Evolutionary conservation across 768 basidiomycete species (phyloP), one percentile per base, ranked within the genome.

Genomic region (Termitomyces sp.): DNA sequence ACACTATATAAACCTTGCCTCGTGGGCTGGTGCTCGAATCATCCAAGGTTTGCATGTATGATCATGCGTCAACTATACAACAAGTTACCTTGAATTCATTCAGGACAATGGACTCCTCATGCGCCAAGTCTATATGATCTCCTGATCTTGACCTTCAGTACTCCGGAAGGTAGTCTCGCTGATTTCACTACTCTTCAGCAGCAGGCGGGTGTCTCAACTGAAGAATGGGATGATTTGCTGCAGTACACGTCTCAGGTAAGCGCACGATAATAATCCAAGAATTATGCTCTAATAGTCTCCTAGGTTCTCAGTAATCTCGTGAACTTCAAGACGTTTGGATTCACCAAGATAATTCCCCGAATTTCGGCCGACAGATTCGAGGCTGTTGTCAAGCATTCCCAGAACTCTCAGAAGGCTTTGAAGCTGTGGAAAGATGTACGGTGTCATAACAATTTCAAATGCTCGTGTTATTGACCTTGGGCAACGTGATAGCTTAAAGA

Each of bases 281-380:
- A 40, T 23, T 17, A 28, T 34, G n/a, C 16, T 9, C 23, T 37
- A n/a, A 50, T 43, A 6, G n/a, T 42, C 2, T 30, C 27, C 19
- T 32, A 80, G 79, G 79, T 79, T 14, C 63, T 87, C 57, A 81
- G 79, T 67, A 85, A 86, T 65, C 74, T 87, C 21, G 80, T 82
- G 23, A 93, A 93, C 70, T 92, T 85, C 72, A 89, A 83, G 67
- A 80, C 78, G 2, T 94, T 94, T 59, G 92, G 92, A 1, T 89
- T 88, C 65, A 89, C 88, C 42, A 94, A 95, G 73, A 88, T 95
- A 61, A 66, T 92, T 47, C 91, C 93, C 21, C 86, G 93, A 21
- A 63, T 89, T 45, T 63, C 82, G 2, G 64, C 76, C 23, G 77
- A 73, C 16, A 84, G 81, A 62, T 92, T 95, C 64, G 80, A 77